phyloP scores from a whole-genome alignment of 129 eudicot species.

The Apium graveolens region DNA sequence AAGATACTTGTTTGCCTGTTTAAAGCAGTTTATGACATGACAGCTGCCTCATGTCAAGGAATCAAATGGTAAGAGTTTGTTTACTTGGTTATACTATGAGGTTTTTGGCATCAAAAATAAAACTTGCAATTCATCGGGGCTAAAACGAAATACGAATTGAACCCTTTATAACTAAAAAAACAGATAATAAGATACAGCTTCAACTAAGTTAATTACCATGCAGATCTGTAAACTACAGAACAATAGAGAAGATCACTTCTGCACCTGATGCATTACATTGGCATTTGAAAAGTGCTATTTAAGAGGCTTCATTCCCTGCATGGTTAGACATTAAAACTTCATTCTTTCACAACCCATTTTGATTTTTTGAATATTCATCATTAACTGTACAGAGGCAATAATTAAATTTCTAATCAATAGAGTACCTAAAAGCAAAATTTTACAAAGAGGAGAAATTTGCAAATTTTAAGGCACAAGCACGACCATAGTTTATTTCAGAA shows the following conservation, averaged over 20 bases:
- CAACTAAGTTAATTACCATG: background rate
- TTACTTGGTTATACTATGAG: background rate
- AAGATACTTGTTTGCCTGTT: no score
- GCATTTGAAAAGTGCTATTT: slow-evolving; percentile 28
- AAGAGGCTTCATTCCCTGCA: slow-evolving; percentile 85
- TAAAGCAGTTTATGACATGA: background rate
- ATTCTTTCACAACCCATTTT: background rate
- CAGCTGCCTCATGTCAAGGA: background rate
- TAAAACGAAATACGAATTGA: background rate
- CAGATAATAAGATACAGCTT: background rate
- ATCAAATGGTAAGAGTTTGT: background rate
- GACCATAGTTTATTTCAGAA: no score
- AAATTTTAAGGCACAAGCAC: no score
- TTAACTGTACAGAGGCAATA: background rate
- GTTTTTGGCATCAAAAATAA: background rate
- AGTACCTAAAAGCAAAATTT: background rate
- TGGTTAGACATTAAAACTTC: no score
- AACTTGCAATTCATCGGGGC: no score
- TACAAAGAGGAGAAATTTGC: background rate
- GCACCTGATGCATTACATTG: slow-evolving; percentile 2
- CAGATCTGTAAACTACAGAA: background rate
- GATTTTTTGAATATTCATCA: background rate
- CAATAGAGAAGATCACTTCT: background rate
- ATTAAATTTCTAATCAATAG: no score
- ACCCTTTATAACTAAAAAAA: background rate